Conservation (phyloP, 805 yeast species). For the Saturnispora hagleri region DNA sequence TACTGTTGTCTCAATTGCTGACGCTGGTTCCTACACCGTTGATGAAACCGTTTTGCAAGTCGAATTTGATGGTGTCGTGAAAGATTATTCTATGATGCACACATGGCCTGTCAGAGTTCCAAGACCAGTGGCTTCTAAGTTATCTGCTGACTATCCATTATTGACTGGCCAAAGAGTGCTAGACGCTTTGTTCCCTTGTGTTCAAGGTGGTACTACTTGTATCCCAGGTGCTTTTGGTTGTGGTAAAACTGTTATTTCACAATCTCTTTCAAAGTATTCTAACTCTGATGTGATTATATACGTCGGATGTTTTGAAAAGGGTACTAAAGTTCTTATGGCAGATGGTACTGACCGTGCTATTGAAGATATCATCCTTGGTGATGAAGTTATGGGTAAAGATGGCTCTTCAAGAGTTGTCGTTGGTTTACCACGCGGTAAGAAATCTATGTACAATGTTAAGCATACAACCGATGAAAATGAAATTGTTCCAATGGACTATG, state of each 20-base stretch:
- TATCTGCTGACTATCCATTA: conserved; percentile 89
- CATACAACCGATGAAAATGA: conserved; percentile 6
- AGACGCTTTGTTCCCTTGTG: conserved; percentile 97
- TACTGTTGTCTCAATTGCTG: conserved; percentile 83
- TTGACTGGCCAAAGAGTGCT: conserved; percentile 98
- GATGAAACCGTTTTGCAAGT: conserved; percentile 88
- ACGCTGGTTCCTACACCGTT: conserved; percentile 82
- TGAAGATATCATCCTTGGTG: conserved; percentile 5
- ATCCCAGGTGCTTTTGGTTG: conserved; percentile 99
- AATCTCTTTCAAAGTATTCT: conserved; percentile 87
- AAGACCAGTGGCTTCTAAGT: conserved; percentile 93
- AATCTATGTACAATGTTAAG: conserved; percentile 32
- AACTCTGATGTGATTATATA: conserved; percentile 95
- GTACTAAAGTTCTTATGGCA: conserved; percentile 32
- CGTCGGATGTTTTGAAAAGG: conserved; percentile 54
- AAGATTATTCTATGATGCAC: conserved; percentile 87
- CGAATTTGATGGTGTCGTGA: conserved; percentile 83
- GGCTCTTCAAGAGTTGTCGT: conserved; percentile 28
- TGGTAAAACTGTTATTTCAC: conserved; percentile 50
- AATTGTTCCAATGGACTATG: conserved; percentile 15
- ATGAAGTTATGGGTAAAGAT: conserved; percentile 13
- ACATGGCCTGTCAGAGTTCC: conserved; percentile 99
- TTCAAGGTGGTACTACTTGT: conserved; percentile 99
- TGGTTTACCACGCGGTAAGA: conserved; percentile 35
- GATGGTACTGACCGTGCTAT: conserved; percentile 25